These are phyloP conservation scores for Aspergillus mulundensis DNA, from an alignment of 495 filamentous ascomycete species.

Conservation along the genomic window DNA sequence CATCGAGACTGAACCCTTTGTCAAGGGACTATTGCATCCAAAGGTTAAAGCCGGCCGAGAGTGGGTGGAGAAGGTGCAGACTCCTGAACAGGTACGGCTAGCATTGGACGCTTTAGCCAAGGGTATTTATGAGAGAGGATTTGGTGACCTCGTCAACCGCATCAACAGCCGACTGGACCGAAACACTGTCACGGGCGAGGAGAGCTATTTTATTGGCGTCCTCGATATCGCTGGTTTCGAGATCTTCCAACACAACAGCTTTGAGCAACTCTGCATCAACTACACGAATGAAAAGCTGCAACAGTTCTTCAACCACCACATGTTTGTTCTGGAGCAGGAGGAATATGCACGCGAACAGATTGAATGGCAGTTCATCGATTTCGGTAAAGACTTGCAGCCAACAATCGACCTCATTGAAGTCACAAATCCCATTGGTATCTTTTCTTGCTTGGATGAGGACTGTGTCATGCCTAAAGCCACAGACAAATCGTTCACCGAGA, in stretches of 20 bases:
- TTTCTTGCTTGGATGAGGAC: constrained; percentile 97
- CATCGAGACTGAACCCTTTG: constrained; percentile 76
- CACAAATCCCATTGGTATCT: constrained; percentile 95
- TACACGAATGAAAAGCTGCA: constrained; percentile 99
- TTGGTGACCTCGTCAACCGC: constrained; percentile 84
- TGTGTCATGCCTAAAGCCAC: constrained; percentile 99
- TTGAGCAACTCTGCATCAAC: constrained; percentile 99
- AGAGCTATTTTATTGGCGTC: constrained; percentile 93
- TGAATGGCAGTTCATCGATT: constrained; percentile 99
- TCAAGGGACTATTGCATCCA: constrained; percentile 85
- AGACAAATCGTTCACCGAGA: constrained; percentile 95
- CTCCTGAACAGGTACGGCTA: constrained; percentile 89
- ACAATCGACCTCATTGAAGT: constrained; percentile 98
- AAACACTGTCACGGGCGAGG: constrained; percentile 70
- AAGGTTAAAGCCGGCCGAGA: constrained; percentile 92
- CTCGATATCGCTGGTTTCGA: constrained; percentile 99
- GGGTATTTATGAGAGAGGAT: constrained; percentile 94
- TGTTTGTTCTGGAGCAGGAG: constrained; percentile 99
- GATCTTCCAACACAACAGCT: constrained; percentile 97
- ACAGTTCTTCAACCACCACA: constrained; percentile 99
- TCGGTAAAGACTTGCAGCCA: constrained; percentile 93
- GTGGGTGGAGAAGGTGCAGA: constrained; percentile 98
- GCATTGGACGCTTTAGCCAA: constrained; percentile 90
- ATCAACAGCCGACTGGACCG: constrained; percentile 91
- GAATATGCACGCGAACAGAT: constrained; percentile 98